Percentiles rank a stretch among this genome's conserved stretches.
phyloP scores from a whole-genome alignment of 2,329 filamentous ascomycete species.

The Phyllosticta citribraziliensis region DNA sequence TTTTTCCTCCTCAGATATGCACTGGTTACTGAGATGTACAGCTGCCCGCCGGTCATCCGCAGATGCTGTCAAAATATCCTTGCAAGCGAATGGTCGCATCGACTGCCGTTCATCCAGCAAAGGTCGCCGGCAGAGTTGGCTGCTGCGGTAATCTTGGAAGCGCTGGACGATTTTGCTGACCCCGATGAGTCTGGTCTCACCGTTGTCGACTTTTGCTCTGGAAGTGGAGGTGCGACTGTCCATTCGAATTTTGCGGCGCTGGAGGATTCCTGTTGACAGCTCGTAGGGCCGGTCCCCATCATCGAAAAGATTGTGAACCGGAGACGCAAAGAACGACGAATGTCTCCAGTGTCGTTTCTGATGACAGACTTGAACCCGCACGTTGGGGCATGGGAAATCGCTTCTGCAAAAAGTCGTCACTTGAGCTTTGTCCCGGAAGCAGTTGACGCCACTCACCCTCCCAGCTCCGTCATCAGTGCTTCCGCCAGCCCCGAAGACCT shows the following conservation, averaged over 20 bases:
- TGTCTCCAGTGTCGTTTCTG: constrained; percentile 25
- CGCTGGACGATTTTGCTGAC: constrained; percentile 13
- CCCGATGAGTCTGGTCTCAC: constrained; percentile 34
- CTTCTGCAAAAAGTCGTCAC: constrained; percentile 35
- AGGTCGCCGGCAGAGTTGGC: constrained; percentile 51
- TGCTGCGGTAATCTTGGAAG: constrained; percentile 44
- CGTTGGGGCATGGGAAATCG: constrained; percentile 25
- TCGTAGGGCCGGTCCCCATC: constrained; percentile 21
- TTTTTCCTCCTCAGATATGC: background rate
- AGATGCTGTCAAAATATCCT: constrained; percentile 56
- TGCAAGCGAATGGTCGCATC: constrained; percentile 52
- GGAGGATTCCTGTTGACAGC: constrained; percentile 11
- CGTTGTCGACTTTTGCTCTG: constrained; percentile 68
- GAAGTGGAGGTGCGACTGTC: constrained; percentile 47
- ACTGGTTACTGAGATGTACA: constrained; percentile 21
- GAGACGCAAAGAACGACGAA: constrained; percentile 12
- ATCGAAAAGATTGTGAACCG: constrained; percentile 27
- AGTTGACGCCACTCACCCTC: constrained; percentile 56
- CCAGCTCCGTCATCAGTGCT: constrained; percentile 25
- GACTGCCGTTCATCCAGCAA: constrained; percentile 48
- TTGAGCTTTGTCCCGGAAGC: constrained; percentile 50
- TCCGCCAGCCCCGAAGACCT: background rate
- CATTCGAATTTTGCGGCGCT: background rate
- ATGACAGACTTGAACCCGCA: constrained; percentile 33
- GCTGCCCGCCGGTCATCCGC: constrained; percentile 58